A percentile compares a stretch with the other conserved stretches of the same genome.
These are phyloP conservation scores for Prunus dulcis DNA, from an alignment of 306 rosid species.

Conservation along the genomic window DNA sequence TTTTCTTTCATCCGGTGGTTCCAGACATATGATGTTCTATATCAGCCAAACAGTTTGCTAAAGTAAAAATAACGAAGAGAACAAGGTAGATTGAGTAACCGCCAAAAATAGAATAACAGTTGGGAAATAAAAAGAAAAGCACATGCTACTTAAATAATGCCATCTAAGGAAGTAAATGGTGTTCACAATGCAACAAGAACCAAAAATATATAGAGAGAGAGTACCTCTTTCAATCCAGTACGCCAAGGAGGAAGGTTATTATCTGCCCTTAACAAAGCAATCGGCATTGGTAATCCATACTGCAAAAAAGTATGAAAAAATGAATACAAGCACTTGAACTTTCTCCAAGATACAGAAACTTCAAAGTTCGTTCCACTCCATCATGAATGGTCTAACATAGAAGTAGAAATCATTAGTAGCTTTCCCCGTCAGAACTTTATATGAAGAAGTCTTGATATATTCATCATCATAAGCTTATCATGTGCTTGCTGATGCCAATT, in stretches of 20 bases:
- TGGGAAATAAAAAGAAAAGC: not conserved
- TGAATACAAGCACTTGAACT: conserved; percentile 18
- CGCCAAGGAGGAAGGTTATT: conserved; percentile 99
- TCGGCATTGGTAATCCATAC: conserved; percentile 82
- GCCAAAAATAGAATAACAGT: no score
- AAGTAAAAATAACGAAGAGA: not conserved
- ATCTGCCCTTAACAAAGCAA: conserved; percentile 87
- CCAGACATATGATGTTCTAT: not conserved
- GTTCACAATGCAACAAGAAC: not conserved
- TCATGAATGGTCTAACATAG: not conserved
- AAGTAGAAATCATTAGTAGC: not conserved
- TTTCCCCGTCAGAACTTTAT: not conserved
- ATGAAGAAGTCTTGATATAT: not conserved
- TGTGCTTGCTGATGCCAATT: not conserved
- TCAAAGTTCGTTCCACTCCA: not conserved
- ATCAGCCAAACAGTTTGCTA: not conserved
- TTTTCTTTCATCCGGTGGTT: not conserved
- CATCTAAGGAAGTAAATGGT: not conserved
- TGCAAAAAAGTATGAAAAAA: conserved; percentile 40
- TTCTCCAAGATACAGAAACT: conserved; percentile 1
- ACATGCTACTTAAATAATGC: not conserved
- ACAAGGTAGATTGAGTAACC: not conserved
- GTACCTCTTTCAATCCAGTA: conserved; percentile 80
- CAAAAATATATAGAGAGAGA: not conserved
- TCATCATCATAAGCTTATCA: not conserved